Evolutionary conservation across 768 basidiomycete species (phyloP).

Genomic region (Mycena crocata): DNA sequence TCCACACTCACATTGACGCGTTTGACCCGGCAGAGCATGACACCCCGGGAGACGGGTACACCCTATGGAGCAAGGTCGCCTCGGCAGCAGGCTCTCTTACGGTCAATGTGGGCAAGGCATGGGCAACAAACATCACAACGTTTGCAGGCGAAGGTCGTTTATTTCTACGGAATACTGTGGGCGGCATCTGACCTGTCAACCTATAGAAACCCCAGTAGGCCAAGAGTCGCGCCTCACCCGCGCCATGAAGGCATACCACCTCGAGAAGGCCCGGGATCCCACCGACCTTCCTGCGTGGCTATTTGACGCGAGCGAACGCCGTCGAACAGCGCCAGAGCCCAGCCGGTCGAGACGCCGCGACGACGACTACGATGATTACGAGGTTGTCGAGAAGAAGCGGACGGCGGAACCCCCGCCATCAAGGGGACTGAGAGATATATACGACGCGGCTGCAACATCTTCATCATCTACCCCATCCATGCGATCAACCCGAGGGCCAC

Average conservation of each 20-base stretch:
- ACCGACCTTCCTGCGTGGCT: constrained; percentile 75
- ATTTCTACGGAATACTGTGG: constrained; percentile 7
- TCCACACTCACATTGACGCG: constrained; percentile 5
- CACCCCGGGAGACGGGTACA: constrained; percentile 51
- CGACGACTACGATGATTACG: constrained; percentile 30
- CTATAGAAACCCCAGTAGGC: constrained; percentile 61
- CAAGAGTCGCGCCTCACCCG: constrained; percentile 69
- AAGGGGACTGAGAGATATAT: constrained; percentile 52
- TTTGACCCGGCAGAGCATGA: constrained; percentile 19
- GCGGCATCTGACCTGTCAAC: neutral
- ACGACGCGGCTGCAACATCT: constrained; percentile 44
- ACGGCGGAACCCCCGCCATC: constrained; percentile 33
- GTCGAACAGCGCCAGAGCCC: constrained; percentile 36
- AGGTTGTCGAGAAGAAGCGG: constrained; percentile 19
- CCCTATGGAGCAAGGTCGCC: constrained; percentile 70
- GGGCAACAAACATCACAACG: constrained; percentile 57
- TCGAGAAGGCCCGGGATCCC: constrained; percentile 66
- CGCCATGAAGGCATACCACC: constrained; percentile 78
- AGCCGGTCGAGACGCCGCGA: constrained; percentile 31
- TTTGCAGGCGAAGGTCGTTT: constrained; percentile 58
- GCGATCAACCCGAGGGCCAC: constrained; percentile 28
- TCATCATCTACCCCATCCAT: constrained; percentile 11
- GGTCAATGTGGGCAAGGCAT: constrained; percentile 69
- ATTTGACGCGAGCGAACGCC: constrained; percentile 68
- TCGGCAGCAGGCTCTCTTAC: constrained; percentile 63